phyloP scores from a whole-genome alignment of 257 asterid species.

The Gynochthodes officinalis region DNA sequence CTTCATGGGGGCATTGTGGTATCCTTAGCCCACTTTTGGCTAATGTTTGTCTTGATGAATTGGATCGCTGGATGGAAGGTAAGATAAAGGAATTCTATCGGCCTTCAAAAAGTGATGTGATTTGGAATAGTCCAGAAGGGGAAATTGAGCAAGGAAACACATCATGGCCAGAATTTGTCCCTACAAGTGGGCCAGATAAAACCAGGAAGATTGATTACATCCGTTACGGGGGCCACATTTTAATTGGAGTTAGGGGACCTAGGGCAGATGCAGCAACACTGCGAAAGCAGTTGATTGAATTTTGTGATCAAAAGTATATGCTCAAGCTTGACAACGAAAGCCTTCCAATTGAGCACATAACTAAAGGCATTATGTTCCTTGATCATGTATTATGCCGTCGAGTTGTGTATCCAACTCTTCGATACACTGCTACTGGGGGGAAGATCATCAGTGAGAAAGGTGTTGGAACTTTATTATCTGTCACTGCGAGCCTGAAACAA shows the following conservation, averaged over 20 bases:
- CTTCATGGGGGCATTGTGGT: slow-evolving; percentile 99
- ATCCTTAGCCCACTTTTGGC: slow-evolving; percentile 90
- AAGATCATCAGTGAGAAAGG: slow-evolving; percentile 96
- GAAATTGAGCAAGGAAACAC: slow-evolving; percentile 90
- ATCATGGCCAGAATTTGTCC: slow-evolving; percentile 98
- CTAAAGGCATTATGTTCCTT: slow-evolving; percentile 96
- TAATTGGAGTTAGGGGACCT: slow-evolving; percentile 93
- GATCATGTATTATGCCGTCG: slow-evolving; percentile 93
- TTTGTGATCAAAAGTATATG: slow-evolving; percentile 81
- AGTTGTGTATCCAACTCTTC: slow-evolving; percentile 90
- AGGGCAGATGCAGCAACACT: slow-evolving; percentile 93
- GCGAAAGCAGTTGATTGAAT: slow-evolving; percentile 82
- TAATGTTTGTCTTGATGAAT: slow-evolving; percentile 78
- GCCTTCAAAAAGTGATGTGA: slow-evolving; percentile 83
- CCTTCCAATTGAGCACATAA: slow-evolving; percentile 93
- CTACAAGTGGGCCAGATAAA: slow-evolving; percentile 95
- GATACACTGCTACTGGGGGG: slow-evolving; percentile 97
- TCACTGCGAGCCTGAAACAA: slow-evolving; percentile 94
- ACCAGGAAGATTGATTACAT: slow-evolving; percentile 88
- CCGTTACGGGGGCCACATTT: slow-evolving; percentile 88
- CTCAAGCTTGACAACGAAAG: slow-evolving; percentile 88
- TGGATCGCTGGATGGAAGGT: slow-evolving; percentile 92
- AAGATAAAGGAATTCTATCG: slow-evolving; percentile 78
- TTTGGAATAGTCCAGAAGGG: slow-evolving; percentile 83
- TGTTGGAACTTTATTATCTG: slow-evolving; percentile 86